phyloP scores from a whole-genome alignment of 164 flowering plant species.

The Amborella trichopoda region DNA sequence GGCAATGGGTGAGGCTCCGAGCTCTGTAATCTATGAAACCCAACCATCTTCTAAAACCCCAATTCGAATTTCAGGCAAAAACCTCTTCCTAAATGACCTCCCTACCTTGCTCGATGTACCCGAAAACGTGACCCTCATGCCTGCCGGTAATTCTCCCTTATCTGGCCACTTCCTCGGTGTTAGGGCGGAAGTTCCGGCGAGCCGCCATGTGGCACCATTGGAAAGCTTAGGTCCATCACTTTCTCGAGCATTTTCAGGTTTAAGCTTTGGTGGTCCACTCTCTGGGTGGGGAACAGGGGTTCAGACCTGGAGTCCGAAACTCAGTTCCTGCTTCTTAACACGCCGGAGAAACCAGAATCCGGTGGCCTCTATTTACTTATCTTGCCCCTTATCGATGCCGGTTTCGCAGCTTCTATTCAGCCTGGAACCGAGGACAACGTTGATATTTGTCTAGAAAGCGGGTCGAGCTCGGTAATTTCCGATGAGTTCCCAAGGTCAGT shows the following conservation, averaged over 20 bases:
- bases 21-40: no score
- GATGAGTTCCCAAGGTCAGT: conserved; percentile 22
- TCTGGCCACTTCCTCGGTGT: conserved; percentile 78
- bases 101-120: no score
- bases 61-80: no score
- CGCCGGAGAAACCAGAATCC: no score
- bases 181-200: conserved; percentile 21
- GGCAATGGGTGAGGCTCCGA: no score
- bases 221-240: conserved; percentile 36
- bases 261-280: conserved; percentile 98
- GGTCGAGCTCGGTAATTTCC: conserved; percentile 37
- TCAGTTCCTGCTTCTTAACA: conserved; percentile 61
- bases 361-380: conserved; percentile 62
- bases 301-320: conserved; percentile 70
- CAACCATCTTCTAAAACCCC: no score
- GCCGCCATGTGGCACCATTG: conserved; percentile 57
- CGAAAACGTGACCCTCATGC: no score
- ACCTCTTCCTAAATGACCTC: no score
- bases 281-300: conserved; percentile 63
- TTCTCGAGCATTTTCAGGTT: conserved; percentile 89
- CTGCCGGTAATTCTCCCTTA: no score
- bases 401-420: conserved; percentile 60
- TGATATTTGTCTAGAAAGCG: conserved; percentile 70
- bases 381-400: conserved; percentile 62
- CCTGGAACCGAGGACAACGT: conserved; percentile 37